These are phyloP conservation scores for Citrullus mucosospermus DNA, from an alignment of 306 rosid species.

Conservation along the genomic window DNA sequence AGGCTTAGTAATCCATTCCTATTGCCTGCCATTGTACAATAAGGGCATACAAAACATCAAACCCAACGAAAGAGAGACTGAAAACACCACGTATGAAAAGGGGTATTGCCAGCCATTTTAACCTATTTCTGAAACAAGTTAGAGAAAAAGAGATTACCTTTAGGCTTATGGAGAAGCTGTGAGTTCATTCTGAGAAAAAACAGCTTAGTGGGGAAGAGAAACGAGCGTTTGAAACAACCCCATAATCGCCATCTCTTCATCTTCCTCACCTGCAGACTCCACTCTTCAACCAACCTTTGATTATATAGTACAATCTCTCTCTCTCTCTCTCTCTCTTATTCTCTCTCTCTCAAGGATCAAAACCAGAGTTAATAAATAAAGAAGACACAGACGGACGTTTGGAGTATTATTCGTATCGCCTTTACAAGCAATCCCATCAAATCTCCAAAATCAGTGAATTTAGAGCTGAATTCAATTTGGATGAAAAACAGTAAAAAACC, in stretches of 20 bases:
- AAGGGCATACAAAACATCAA: not conserved
- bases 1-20: constrained; percentile 45
- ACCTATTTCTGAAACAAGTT: constrained; percentile 3
- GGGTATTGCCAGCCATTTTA: not conserved
- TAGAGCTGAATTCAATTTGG: constrained; percentile 5
- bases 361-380: not conserved
- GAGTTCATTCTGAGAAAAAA: constrained; percentile 28
- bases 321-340: not conserved
- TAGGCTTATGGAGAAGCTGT: constrained; percentile 22
- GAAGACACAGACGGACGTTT: not conserved
- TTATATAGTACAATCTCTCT: constrained; percentile 17
- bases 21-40: constrained; percentile 23
- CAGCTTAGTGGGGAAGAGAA: constrained; percentile 9
- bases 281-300: constrained; percentile 9
- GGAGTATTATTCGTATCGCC: constrained; percentile 7
- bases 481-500: not conserved
- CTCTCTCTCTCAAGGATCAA: not conserved
- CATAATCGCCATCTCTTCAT: constrained; percentile 43
- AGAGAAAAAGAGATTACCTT: constrained; percentile 25
- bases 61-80: too few species aligned
- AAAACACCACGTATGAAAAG: too few species aligned
- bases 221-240: constrained; percentile 38
- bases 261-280: constrained; percentile 15
- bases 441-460: not conserved
- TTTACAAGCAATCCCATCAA: not conserved